Base-by-base conservation (phyloP, 202 grass and related monocot species). In the Cymbopogon flexuosus region DNA sequence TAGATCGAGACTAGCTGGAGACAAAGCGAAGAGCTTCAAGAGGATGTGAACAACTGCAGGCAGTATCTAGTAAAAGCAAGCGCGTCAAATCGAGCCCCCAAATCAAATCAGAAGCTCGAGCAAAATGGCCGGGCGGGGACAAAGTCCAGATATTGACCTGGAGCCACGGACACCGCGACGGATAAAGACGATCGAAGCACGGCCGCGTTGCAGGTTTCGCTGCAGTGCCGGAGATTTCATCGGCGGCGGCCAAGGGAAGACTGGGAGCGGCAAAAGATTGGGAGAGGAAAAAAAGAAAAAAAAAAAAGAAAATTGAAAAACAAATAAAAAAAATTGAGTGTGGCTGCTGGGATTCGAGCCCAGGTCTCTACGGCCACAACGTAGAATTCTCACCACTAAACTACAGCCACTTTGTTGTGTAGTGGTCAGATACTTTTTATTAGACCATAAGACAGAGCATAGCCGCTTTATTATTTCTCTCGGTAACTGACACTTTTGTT, bases 321-420 rank as follows among this genome's bases (percentile, higher is more conserved):
- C 16, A 51, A 51, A 51, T 1, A 6, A 51, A 51, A 54, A 8
- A 0, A 0, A 54, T 3, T 52, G 27, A 27, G 27, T 27, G 87
- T 93, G 89, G 94, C 91, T 87, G 87, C 89, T 92, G 89, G 89
- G 85, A 91, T 93, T 90, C 85, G 89, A 92, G 90, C 86, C 86
- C 86, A 94, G 84, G 78, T 94, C 82, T 91, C 85, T 86, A 91
- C 79, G 82, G 92, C 80, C 92, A 95, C 59, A 72, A 42, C 59
- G 70, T 72, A 10, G 70, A 88, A 84, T 84, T 81, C 81, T 76
- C 29, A 94, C 92, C 90, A 97, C 91, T 92, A 97, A 97, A 97
- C 94, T 94, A 56, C 52, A 56, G 52, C 52, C 52, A 56, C n/a
- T 3, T 21, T 56, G n/a, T 21, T 56, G 2, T 10, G 27, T 27